phyloP scores from a whole-genome alignment of 192 early-diverging fungal species.

The Dispira parvispora region DNA sequence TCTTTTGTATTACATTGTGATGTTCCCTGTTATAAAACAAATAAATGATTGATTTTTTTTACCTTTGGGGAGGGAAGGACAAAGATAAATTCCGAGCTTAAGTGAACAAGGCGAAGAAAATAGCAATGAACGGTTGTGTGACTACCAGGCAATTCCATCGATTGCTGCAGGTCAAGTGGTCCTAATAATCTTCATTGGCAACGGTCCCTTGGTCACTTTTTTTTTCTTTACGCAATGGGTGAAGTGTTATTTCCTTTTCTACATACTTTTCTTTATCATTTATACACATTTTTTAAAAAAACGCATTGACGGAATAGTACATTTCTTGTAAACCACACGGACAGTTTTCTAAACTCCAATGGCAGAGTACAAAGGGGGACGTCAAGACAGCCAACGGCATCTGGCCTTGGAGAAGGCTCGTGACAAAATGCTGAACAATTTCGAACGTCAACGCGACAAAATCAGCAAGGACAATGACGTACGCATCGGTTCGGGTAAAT shows the following conservation, averaged over 20 bases:
- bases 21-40: too few species aligned
- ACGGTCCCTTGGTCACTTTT: background rate
- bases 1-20: too few species aligned
- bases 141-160: too few species aligned
- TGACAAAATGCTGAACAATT: constrained; percentile 45
- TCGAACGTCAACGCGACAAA: constrained; percentile 50
- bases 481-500: constrained; percentile 50
- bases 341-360: background rate
- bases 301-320: too few species aligned
- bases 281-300: background rate
- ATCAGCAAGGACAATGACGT: constrained; percentile 61
- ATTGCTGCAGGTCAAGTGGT: too few species aligned
- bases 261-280: background rate
- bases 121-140: too few species aligned
- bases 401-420: constrained; percentile 51
- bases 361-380: constrained; percentile 3
- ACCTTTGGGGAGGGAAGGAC: too few species aligned
- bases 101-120: too few species aligned
- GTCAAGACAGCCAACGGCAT: constrained; percentile 35
- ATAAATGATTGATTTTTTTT: too few species aligned
- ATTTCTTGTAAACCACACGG: too few species aligned
- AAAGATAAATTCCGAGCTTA: too few species aligned
- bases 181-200: too few species aligned
- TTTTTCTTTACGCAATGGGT: constrained; percentile 4
- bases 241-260: background rate